A percentile compares a stretch with the other conserved stretches of the same genome.
Conservation (phyloP, 129 eudicot species). For the Pittosporum tobira region DNA sequence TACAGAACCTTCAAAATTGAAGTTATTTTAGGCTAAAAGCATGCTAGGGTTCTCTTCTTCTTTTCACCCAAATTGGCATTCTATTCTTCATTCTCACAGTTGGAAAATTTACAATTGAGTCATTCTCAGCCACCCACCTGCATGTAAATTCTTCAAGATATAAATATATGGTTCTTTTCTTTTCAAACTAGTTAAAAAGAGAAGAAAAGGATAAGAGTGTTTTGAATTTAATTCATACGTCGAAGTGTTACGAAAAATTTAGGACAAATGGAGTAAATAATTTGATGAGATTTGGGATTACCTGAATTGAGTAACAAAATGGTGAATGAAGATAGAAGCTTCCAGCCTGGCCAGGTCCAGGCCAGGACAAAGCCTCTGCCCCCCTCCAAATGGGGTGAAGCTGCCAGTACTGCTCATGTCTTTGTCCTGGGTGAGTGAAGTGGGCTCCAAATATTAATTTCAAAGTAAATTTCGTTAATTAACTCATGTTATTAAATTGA, state of each 20-base stretch:
- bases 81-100: slow-evolving; percentile 80
- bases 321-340: slow-evolving; percentile 89
- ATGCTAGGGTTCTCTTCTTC: slow-evolving; percentile 18
- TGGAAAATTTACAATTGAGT: slow-evolving; percentile 73
- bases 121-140: slow-evolving; percentile 89
- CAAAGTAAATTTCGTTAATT: too few species aligned
- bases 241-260: too few species aligned
- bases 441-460: too few species aligned
- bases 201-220: too few species aligned
- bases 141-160: too few species aligned
- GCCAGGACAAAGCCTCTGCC: slow-evolving; percentile 96
- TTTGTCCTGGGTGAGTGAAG: slow-evolving; percentile 31
- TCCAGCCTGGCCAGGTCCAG: slow-evolving; percentile 93
- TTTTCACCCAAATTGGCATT: slow-evolving; percentile 81
- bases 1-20: background rate
- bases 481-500: too few species aligned
- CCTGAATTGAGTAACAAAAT: slow-evolving; percentile 81
- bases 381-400: slow-evolving; percentile 98
- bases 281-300: slow-evolving; percentile 12
- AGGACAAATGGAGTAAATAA: background rate
- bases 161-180: too few species aligned
- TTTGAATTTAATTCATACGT: too few species aligned
- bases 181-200: too few species aligned
- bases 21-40: background rate
- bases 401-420: slow-evolving; percentile 39